Evolutionary conservation across 495 filamentous ascomycete genomes (phyloP), one percentile per base, ranked within the genome.

Genomic region (Annulohypoxylon maeteangense): DNA sequence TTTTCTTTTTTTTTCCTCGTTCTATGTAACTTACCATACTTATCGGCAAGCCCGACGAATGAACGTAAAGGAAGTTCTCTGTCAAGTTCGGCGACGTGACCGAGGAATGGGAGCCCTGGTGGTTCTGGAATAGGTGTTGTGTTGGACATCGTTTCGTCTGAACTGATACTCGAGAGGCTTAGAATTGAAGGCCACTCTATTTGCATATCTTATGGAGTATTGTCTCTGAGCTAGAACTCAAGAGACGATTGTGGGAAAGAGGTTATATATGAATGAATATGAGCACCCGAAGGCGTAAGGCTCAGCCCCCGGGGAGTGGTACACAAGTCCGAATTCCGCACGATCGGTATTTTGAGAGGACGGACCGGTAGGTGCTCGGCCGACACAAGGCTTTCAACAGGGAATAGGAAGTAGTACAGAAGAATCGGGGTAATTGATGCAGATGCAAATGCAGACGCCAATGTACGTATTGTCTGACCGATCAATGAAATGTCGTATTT

Each of bases 101-200:
- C 77, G 7, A 79, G 16, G 42, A 78, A 61, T 6, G 77, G 77
- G 16, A 79, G 55, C 29, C 42, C 65, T 18, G 74, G 77, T 0
- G 77, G 77, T 16, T 73, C 72, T 34, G 77, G 77, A 18, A 79
- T 76, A 34, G 75, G 68, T 12, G 71, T 75, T 51, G 45, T 59
- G 23, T 45, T 61, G 34, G 70, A 54, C 74, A 76, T 78, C 34
- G 42, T 70, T 11, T 68, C 59, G 25, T 20, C 58, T 38, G 57
- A 20, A 27, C n/a, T 70, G 10, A 23, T 71, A 8, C 53, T 32
- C 3, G 29, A 14, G n/a, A 20, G 40, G 44, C 34, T 65, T 44
- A 72, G 47, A n/a, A 72, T 64, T 6, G 64, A 7, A 60, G 70
- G 70, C 70, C 70, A 72, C 60, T 68, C 70, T 22, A 72, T 54